Percentiles rank a stretch among this genome's conserved stretches.
Evolutionary conservation across 2,329 filamentous ascomycete genomes (phyloP).

Genomic region (Curvularia spicifera): DNA sequence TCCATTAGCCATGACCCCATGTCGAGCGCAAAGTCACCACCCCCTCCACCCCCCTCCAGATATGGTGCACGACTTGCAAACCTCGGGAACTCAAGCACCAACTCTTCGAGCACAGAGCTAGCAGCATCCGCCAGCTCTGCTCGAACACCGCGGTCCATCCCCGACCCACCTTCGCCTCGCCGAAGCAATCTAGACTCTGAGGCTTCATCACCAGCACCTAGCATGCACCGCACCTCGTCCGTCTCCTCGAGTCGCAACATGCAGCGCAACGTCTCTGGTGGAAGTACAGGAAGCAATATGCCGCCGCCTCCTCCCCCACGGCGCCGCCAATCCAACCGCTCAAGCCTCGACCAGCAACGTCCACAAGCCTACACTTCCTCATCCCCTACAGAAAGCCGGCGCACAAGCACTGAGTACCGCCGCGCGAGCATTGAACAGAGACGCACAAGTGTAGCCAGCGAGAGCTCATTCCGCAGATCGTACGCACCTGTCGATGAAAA

Average conservation of each 20-base stretch:
- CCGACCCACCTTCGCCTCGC: slow-evolving; percentile 31
- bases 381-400: slow-evolving; percentile 37
- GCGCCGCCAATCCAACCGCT: slow-evolving; percentile 42
- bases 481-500: slow-evolving; percentile 31
- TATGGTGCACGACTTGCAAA: slow-evolving; percentile 38
- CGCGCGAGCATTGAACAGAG: slow-evolving; percentile 40
- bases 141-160: slow-evolving; percentile 30
- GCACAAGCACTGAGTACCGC: slow-evolving; percentile 37
- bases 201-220: slow-evolving; percentile 27
- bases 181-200: slow-evolving; percentile 36
- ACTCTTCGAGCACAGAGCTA: slow-evolving; percentile 41
- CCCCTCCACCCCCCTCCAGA: slow-evolving; percentile 45
- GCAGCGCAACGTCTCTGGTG: slow-evolving; percentile 35
- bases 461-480: slow-evolving; percentile 39
- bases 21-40: slow-evolving; percentile 36
- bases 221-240: slow-evolving; percentile 36
- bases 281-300: slow-evolving; percentile 31
- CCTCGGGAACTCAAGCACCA: slow-evolving; percentile 33
- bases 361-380: slow-evolving; percentile 23
- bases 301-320: slow-evolving; percentile 44
- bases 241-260: slow-evolving; percentile 36
- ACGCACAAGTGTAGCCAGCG: slow-evolving; percentile 43
- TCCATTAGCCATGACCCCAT: slow-evolving; percentile 24
- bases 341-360: slow-evolving; percentile 42
- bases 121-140: slow-evolving; percentile 29